Base-by-base conservation (phyloP, 257 asterid species). In the Salvia rosmarinus region DNA sequence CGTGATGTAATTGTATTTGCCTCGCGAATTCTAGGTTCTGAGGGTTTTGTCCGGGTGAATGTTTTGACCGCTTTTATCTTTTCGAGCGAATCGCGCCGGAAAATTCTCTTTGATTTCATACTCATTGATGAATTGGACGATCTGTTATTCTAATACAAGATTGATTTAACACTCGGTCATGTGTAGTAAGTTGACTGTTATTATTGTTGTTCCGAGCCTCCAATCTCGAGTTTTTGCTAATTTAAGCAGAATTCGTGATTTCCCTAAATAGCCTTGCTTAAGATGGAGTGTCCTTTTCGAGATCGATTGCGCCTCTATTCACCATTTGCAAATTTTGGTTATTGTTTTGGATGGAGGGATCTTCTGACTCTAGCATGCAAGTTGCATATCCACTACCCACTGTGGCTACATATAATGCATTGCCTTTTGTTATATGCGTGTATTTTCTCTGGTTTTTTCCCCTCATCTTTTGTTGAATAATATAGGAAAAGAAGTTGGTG, bases 81-180 rank as follows among this genome's bases (percentile, higher is more conserved):
- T 40, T 52, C 10, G 68, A 10, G 65, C 20, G 39, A 19, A 16
- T 72, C 17, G 54, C 55, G 50, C 11, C 9, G 43, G 73, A 64
- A 5, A 70, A 75, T 16, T 62, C 21, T 61, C 12, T 73, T 73
- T 39, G 35, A 32, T 13, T n/a, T 73, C 56, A 39, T 11, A 39
- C 13, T 39, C 60, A 39, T 6, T 70, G 74, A 64, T 70, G 56
- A 66, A 54, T 74, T 56, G 62, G 66, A 44, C 50, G 75, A 65
- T 75, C 69, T 79, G 67, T 42, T 12, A 21, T 44, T 63, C 23
- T 42, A 8, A 13, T 21, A 16, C 32, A 5, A n/a, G 71, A 35
- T 63, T 54, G 34, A 46, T 44, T 54, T 68, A 32, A 64, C 28
- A 14, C 42, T 21, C 30, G 51, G 32, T 25, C 55, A 34, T 34